phyloP scores from a whole-genome alignment of 1,139 yeast genomes.

The Groenewaldozyma sp. region DNA sequence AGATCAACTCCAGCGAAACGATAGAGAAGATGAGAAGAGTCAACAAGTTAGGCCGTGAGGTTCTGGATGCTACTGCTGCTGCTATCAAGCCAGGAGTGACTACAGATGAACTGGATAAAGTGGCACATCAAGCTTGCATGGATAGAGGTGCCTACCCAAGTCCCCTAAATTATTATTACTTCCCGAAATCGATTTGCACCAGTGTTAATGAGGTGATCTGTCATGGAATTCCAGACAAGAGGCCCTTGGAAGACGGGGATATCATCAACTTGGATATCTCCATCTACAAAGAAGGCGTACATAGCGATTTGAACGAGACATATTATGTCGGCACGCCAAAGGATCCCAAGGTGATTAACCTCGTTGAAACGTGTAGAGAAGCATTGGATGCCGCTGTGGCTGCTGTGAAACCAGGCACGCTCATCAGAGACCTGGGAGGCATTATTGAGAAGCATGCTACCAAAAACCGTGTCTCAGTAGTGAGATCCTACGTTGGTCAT shows the following conservation, averaged over 20 bases:
- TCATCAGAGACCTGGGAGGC: constrained; percentile 82
- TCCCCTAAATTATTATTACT: constrained; percentile 89
- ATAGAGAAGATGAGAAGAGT: constrained; percentile 67
- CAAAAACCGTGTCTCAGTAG: constrained; percentile 73
- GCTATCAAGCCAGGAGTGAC: constrained; percentile 81
- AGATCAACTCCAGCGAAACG: constrained; percentile 52
- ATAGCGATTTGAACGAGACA: constrained; percentile 93
- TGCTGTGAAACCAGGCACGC: constrained; percentile 82
- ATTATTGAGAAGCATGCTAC: constrained; percentile 82
- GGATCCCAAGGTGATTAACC: constrained; percentile 68
- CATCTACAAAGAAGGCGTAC: constrained; percentile 76
- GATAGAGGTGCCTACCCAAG: constrained; percentile 92
- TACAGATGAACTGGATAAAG: constrained; percentile 83
- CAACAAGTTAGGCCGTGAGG: constrained; percentile 72
- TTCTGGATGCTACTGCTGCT: constrained; percentile 78
- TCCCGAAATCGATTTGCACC: constrained; percentile 88
- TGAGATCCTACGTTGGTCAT: constrained; percentile 88
- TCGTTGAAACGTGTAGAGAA: constrained; percentile 93
- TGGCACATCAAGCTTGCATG: constrained; percentile 81
- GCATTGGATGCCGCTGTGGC: constrained; percentile 76
- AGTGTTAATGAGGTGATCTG: constrained; percentile 92
- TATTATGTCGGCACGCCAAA: constrained; percentile 85
- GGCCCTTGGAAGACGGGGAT: constrained; percentile 84
- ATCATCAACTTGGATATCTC: constrained; percentile 88
- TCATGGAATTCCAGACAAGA: constrained; percentile 94